These are phyloP conservation scores for Salix exigua DNA, from an alignment of 345 rosid genomes.

Conservation along the genomic window DNA sequence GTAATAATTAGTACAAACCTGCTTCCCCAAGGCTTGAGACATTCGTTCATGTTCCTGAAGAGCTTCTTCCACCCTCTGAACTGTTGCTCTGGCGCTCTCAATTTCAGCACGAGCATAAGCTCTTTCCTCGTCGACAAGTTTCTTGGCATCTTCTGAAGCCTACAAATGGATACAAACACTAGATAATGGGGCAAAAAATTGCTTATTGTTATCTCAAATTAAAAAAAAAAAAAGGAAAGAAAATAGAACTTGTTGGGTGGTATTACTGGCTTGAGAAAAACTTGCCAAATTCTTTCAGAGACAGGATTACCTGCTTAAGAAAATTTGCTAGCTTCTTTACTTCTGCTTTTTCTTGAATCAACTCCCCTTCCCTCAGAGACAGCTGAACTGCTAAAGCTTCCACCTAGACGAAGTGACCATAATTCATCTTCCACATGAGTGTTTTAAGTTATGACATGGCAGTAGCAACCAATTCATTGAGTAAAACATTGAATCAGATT, in stretches of 20 bases:
- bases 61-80: constrained; percentile 96
- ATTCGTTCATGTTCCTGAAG: constrained; percentile 73
- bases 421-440: neutral
- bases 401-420: neutral
- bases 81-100: constrained; percentile 95
- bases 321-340: constrained; percentile 90
- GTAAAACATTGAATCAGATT: neutral
- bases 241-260: neutral
- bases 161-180: constrained; percentile 20
- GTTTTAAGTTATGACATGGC: neutral
- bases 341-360: constrained; percentile 88
- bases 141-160: constrained; percentile 99
- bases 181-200: neutral
- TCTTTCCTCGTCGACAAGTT: constrained; percentile 89
- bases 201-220: neutral
- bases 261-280: neutral
- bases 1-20: constrained; percentile 25
- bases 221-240: neutral
- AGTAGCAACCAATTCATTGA: neutral
- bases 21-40: constrained; percentile 79
- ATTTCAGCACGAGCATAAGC: constrained; percentile 95
- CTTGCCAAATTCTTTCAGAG: neutral
- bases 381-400: constrained; percentile 70
- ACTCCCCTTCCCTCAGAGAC: constrained; percentile 94
- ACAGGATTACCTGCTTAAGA: constrained; percentile 66